phyloP scores from a whole-genome alignment of 495 filamentous ascomycete genomes.

The Penicillium cataractarum region DNA sequence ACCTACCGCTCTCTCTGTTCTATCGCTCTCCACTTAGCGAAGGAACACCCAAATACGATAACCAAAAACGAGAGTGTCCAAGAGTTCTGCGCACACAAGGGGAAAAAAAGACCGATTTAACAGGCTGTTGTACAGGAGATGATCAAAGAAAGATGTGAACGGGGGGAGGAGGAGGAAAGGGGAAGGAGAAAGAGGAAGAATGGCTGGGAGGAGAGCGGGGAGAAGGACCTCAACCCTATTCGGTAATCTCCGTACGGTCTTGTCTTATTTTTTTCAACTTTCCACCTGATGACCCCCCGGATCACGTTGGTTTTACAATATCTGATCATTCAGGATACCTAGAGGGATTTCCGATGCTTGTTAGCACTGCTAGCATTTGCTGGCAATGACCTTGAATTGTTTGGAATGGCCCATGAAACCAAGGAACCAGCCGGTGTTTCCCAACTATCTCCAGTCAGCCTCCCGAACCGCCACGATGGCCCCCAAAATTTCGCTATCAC shows the following conservation, averaged over 20 bases:
- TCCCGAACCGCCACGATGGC: constrained; percentile 1
- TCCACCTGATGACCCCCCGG: neutral
- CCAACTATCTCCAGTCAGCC: constrained; percentile 3
- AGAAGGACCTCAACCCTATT: constrained; percentile 31
- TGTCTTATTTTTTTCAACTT: neutral
- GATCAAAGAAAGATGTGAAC: constrained; percentile 32
- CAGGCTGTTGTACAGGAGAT: constrained; percentile 45
- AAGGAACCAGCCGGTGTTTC: constrained; percentile 1
- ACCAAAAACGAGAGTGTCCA: constrained; percentile 34
- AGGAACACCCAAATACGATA: constrained; percentile 9
- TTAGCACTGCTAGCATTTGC: too few species aligned
- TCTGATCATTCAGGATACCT: neutral
- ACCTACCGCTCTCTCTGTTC: constrained; percentile 24
- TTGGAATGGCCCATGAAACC: neutral
- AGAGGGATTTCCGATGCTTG: too few species aligned
- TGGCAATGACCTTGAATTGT: neutral
- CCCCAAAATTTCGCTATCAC: neutral
- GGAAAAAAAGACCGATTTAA: constrained; percentile 31
- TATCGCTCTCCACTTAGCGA: constrained; percentile 30
- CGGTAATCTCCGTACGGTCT: constrained; percentile 25
- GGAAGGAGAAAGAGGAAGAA: constrained; percentile 10
- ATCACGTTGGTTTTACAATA: constrained; percentile 7
- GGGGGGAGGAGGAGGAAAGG: constrained; percentile 30
- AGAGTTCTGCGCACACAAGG: constrained; percentile 19
- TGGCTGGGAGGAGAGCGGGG: constrained; percentile 31